A percentile compares a stretch with the other conserved stretches of the same genome.
These are phyloP conservation scores for Linanthus parryae DNA, from an alignment of 148 eudicot species.

Conservation along the genomic window DNA sequence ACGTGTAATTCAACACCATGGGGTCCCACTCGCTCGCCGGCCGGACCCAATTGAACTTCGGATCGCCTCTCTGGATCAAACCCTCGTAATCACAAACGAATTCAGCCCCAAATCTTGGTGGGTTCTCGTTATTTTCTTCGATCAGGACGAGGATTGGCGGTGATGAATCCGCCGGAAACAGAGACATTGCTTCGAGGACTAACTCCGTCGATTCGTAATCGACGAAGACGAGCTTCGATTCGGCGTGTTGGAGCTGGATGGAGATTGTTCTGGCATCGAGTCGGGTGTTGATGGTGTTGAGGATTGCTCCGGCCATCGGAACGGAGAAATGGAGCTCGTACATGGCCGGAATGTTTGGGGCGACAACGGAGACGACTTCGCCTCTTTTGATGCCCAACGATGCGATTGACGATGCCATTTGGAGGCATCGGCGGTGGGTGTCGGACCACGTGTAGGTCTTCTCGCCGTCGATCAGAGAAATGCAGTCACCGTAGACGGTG, in stretches of 20 bases:
- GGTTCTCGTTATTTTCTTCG: neutral
- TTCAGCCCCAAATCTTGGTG: neutral
- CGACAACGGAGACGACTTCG: constrained; percentile 3
- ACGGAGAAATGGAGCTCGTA: constrained; percentile 8
- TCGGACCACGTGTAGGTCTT: constrained; percentile 7
- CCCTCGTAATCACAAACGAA: neutral
- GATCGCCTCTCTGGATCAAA: constrained; percentile 4
- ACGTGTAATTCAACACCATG: constrained; percentile 4
- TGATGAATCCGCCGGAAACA: neutral
- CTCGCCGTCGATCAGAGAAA: constrained; percentile 2
- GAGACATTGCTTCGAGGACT: constrained; percentile 4
- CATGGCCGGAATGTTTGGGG: constrained; percentile 4
- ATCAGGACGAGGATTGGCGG: neutral
- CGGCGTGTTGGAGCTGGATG: neutral
- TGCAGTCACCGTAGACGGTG: constrained; percentile 4
- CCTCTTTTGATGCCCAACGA: neutral
- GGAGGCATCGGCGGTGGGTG: constrained; percentile 2
- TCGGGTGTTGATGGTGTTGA: constrained; percentile 8
- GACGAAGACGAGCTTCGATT: constrained; percentile 6
- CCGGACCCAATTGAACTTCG: constrained; percentile 6
- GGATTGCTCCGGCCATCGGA: constrained; percentile 6
- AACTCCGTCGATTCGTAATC: constrained; percentile 1
- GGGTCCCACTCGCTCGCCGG: constrained; percentile 9
- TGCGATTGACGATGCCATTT: constrained; percentile 2
- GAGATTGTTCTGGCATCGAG: constrained; percentile 1